These are phyloP conservation scores for Murraya koenigii DNA, from an alignment of 345 rosid genomes.

Conservation along the genomic window DNA sequence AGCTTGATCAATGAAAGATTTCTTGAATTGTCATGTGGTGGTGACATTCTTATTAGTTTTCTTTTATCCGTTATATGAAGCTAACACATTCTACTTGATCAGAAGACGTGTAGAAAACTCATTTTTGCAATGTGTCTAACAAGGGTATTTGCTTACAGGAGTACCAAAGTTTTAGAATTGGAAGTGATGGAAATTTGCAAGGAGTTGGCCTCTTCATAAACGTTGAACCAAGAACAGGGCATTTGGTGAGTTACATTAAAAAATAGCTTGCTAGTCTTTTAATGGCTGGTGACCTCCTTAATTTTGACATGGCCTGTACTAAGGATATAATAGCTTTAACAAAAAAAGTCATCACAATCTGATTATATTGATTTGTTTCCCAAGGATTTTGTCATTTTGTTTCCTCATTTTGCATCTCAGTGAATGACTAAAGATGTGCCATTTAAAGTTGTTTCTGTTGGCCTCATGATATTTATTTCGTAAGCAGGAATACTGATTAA, in stretches of 20 bases:
- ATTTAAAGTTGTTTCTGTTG: neutral
- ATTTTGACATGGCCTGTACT: neutral
- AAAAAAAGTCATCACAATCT: neutral
- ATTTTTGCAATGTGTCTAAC: neutral
- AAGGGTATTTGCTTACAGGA: conserved; percentile 46
- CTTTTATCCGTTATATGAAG: neutral
- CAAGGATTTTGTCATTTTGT: neutral
- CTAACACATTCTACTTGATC: neutral
- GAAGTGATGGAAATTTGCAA: conserved; percentile 86
- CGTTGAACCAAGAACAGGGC: conserved; percentile 74
- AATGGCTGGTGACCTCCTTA: neutral
- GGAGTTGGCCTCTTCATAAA: conserved; percentile 84
- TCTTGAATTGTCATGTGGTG: neutral
- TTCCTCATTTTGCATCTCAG: neutral
- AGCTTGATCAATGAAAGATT: neutral
- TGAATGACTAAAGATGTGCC: neutral
- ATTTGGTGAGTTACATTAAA: conserved; percentile 57
- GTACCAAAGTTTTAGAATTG: conserved; percentile 83
- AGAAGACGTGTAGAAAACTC: neutral
- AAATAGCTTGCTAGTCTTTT: neutral
- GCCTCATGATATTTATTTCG: neutral
- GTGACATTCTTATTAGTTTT: neutral
- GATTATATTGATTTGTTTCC: neutral
- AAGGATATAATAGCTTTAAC: neutral
- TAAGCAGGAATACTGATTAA: neutral